Evolutionary conservation across 345 rosid genomes (phyloP).

Genomic region (Aquilaria yunnanensis): DNA sequence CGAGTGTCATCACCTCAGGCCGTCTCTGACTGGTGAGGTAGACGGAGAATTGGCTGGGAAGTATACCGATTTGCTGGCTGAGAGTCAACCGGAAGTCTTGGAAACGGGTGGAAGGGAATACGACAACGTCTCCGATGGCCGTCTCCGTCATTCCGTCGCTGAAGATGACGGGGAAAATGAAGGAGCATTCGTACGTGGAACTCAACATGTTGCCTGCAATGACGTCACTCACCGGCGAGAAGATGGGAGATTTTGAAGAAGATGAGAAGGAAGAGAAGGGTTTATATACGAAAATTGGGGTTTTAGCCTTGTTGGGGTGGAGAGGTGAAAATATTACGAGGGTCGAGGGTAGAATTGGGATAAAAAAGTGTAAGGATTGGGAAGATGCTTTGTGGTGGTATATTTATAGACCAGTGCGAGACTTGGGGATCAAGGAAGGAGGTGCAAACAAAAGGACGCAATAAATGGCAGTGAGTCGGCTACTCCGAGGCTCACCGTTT

Average conservation of each 20-base stretch:
- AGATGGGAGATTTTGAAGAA: background rate
- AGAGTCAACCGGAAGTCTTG: conserved; percentile 25
- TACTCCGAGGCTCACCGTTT: conserved; percentile 20
- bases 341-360: conserved; percentile 27
- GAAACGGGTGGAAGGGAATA: conserved; percentile 25
- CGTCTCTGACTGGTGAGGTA: conserved; percentile 18
- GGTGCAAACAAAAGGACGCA: conserved; percentile 19
- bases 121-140: conserved; percentile 22
- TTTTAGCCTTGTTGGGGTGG: conserved; percentile 3
- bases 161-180: conserved; percentile 28
- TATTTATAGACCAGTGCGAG: background rate
- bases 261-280: background rate
- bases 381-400: background rate
- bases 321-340: conserved; percentile 7
- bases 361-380: background rate
- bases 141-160: conserved; percentile 44
- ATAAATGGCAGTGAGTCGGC: conserved; percentile 33
- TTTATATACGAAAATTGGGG: conserved; percentile 14
- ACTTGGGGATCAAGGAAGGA: conserved; percentile 34
- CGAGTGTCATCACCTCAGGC: conserved; percentile 13
- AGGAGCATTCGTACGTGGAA: background rate
- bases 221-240: background rate
- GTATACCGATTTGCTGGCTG: conserved; percentile 29
- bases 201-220: background rate
- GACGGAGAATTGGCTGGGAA: conserved; percentile 38